Evolutionary conservation across 768 basidiomycete genomes (phyloP).

Genomic region (Pleurotus giganteus): DNA sequence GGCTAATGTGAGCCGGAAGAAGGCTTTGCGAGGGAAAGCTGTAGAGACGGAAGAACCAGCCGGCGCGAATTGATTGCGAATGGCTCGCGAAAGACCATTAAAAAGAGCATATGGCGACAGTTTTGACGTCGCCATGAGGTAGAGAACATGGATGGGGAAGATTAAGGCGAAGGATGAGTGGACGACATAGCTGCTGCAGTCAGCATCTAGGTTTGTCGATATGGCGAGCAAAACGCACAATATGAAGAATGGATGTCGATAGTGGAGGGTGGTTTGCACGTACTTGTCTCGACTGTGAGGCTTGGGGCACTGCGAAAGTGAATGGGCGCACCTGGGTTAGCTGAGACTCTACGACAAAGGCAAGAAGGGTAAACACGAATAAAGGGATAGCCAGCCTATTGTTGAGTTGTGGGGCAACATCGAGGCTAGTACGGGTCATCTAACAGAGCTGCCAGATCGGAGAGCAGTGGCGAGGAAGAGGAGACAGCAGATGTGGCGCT

Average conservation of each 20-base stretch:
- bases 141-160: constrained; percentile 79
- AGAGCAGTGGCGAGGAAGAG: no score
- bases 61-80: constrained; percentile 45
- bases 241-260: constrained; percentile 85
- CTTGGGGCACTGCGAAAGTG: background rate
- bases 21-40: constrained; percentile 35
- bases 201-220: constrained; percentile 1
- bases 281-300: constrained; percentile 44
- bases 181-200: constrained; percentile 69
- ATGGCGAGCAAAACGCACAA: constrained; percentile 51
- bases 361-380: constrained; percentile 59
- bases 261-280: constrained; percentile 73
- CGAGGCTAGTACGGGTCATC: constrained; percentile 22
- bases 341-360: constrained; percentile 77
- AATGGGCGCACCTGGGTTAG: constrained; percentile 60
- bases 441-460: no score
- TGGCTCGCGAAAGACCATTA: constrained; percentile 47
- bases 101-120: constrained; percentile 48
- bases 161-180: constrained; percentile 79
- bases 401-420: constrained; percentile 35
- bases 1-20: constrained; percentile 34
- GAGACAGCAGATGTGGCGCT: no score
- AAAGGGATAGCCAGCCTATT: constrained; percentile 49
- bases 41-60: constrained; percentile 26
- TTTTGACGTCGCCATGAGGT: constrained; percentile 51